phyloP scores from a whole-genome alignment of 2,329 filamentous ascomycete species.

The Aspergillus niger region DNA sequence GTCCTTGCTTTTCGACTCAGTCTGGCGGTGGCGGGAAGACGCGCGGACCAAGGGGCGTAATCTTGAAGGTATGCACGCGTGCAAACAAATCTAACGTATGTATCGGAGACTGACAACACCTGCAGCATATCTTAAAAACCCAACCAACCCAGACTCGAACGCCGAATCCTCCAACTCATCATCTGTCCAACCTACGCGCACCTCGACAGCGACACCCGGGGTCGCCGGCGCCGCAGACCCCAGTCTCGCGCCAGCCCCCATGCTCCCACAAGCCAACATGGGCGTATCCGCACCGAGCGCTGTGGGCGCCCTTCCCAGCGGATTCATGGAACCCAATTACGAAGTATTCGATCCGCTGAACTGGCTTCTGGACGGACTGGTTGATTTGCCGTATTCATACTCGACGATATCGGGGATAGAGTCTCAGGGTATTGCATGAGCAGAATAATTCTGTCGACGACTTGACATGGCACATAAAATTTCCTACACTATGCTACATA shows the following conservation, averaged over 20 bases:
- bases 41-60: slow-evolving; percentile 70
- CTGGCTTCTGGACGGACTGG: slow-evolving; percentile 86
- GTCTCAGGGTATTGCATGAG: slow-evolving; percentile 40
- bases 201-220: slow-evolving; percentile 39
- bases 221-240: slow-evolving; percentile 43
- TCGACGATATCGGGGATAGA: slow-evolving; percentile 56
- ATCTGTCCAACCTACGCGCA: slow-evolving; percentile 48
- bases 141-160: slow-evolving; percentile 79
- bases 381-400: slow-evolving; percentile 75
- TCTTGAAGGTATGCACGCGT: slow-evolving; percentile 65
- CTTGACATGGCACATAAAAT: not conserved
- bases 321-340: slow-evolving; percentile 70
- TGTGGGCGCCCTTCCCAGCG: slow-evolving; percentile 39
- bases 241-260: slow-evolving; percentile 44
- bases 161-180: slow-evolving; percentile 72
- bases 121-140: slow-evolving; percentile 72
- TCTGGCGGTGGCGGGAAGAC: slow-evolving; percentile 68
- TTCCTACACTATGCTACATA: slow-evolving; percentile 8
- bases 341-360: slow-evolving; percentile 91
- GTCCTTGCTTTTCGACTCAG: slow-evolving; percentile 67
- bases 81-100: not conserved
- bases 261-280: slow-evolving; percentile 36
- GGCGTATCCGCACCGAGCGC: slow-evolving; percentile 30
- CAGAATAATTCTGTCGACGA: not conserved
- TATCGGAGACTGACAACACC: slow-evolving; percentile 15